These are phyloP conservation scores for Huntiella moniliformis DNA, from an alignment of 2,329 filamentous ascomycete genomes.

Conservation along the genomic window DNA sequence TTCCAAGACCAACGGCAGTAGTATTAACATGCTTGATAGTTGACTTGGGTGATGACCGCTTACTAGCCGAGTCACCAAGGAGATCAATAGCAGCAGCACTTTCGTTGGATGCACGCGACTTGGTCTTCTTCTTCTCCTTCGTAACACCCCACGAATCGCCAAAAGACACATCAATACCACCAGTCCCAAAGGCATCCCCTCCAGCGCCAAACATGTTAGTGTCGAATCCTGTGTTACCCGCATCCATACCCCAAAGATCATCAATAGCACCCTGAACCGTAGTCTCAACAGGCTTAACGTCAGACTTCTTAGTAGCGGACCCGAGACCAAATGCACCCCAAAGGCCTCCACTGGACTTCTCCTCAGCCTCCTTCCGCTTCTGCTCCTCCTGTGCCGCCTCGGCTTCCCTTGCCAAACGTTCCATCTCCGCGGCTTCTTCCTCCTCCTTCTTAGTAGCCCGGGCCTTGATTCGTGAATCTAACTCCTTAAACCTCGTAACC, in stretches of 20 bases:
- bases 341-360: constrained; percentile 13
- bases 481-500: constrained; percentile 24
- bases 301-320: constrained; percentile 2
- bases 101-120: not conserved
- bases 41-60: constrained; percentile 1
- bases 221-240: not conserved
- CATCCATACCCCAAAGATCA: constrained; percentile 5
- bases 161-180: constrained; percentile 2
- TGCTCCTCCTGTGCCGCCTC: constrained; percentile 16
- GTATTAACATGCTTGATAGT: not conserved
- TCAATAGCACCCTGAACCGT: constrained; percentile 2
- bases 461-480: constrained; percentile 20
- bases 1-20: not conserved
- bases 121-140: constrained; percentile 4
- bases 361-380: constrained; percentile 19
- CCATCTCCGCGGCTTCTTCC: constrained; percentile 6
- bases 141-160: constrained; percentile 8
- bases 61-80: not conserved
- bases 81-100: not conserved
- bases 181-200: not conserved
- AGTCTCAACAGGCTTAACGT: not conserved
- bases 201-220: not conserved
- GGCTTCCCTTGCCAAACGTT: constrained; percentile 4
- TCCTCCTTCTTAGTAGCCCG: constrained; percentile 13
- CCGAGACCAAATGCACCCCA: constrained; percentile 1